Conservation (phyloP, 1,139 yeast genomes). For the Blastobotrys apis region DNA sequence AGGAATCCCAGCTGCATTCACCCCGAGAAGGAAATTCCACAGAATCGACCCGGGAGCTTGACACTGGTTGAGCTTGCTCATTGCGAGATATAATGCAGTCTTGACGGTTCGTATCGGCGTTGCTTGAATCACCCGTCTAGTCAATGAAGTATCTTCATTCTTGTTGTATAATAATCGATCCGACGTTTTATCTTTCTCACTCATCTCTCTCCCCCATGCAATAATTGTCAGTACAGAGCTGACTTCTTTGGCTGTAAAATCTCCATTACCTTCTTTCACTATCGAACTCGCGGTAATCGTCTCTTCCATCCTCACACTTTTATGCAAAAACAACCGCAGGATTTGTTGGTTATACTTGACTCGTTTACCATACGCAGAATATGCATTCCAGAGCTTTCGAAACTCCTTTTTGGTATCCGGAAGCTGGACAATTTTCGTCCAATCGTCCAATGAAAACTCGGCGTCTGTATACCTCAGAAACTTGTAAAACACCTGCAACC, state of each 20-base stretch:
- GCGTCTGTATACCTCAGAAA: too few relatives aligned
- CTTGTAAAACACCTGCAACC: too few relatives aligned
- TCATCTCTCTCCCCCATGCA: slow-evolving; percentile 26
- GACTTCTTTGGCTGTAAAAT: slow-evolving; percentile 12
- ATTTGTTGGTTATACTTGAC: neutral
- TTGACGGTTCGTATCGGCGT: slow-evolving; percentile 8
- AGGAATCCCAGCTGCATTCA: slow-evolving; percentile 11
- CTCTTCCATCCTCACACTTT: slow-evolving; percentile 7
- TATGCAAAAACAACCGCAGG: slow-evolving; percentile 6
- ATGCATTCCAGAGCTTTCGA: neutral
- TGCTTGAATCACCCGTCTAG: slow-evolving; percentile 13
- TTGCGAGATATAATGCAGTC: slow-evolving; percentile 4
- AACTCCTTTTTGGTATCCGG: too few relatives aligned
- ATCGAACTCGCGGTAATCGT: slow-evolving; percentile 7
- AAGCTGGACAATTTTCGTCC: too few relatives aligned
- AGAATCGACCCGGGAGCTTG: slow-evolving; percentile 17
- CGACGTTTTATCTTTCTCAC: neutral
- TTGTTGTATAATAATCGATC: slow-evolving; percentile 10
- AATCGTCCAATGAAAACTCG: too few relatives aligned
- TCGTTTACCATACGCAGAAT: neutral
- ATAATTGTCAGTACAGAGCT: slow-evolving; percentile 23
- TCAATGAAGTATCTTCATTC: slow-evolving; percentile 19
- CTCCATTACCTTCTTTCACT: slow-evolving; percentile 11
- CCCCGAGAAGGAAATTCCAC: slow-evolving; percentile 26
- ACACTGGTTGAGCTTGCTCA: neutral